Evolutionary conservation across 1,139 yeast genomes (phyloP).

Genomic region (Saccharomyces hybrid): DNA sequence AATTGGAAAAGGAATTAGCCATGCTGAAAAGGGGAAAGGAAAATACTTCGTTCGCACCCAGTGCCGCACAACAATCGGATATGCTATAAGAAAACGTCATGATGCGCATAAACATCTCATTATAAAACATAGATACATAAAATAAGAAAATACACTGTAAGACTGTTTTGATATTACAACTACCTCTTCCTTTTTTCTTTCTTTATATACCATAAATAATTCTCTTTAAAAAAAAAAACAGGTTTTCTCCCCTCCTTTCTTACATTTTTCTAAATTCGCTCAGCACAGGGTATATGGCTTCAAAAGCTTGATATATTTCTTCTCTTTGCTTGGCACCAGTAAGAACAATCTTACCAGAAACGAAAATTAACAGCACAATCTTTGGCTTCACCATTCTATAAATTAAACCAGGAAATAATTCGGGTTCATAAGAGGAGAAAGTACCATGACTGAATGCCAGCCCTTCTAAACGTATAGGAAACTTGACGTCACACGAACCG

Average conservation of each 20-base stretch:
- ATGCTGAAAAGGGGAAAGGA: conserved; percentile 4
- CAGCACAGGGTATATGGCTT: conserved; percentile 95
- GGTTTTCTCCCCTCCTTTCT: conserved; percentile 1
- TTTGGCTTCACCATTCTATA: conserved; percentile 99
- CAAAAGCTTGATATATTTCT: conserved; percentile 96
- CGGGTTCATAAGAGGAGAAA: conserved; percentile 99
- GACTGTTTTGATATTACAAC: not conserved
- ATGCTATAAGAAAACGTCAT: not conserved
- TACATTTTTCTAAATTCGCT: conserved; percentile 85
- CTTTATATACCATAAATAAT: conserved; percentile 1
- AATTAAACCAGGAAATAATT: conserved; percentile 94
- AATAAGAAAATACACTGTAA: not conserved
- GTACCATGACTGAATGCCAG: conserved; percentile 97
- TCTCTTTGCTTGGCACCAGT: conserved; percentile 99
- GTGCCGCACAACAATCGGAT: not conserved
- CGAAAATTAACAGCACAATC: conserved; percentile 90
- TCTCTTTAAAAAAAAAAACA: not conserved
- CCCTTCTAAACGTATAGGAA: conserved; percentile 96
- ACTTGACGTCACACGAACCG: conserved; percentile 97
- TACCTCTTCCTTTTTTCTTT: conserved; percentile 3
- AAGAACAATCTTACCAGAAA: conserved; percentile 92
- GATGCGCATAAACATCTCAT: not conserved
- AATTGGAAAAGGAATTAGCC: conserved; percentile 20
- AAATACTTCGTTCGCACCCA: not conserved
- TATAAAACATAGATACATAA: conserved; percentile 4